Evolutionary conservation across 176 grass and related monocot genomes (phyloP), one percentile per base, ranked within the genome.

Genomic region (Carex scoparia): DNA sequence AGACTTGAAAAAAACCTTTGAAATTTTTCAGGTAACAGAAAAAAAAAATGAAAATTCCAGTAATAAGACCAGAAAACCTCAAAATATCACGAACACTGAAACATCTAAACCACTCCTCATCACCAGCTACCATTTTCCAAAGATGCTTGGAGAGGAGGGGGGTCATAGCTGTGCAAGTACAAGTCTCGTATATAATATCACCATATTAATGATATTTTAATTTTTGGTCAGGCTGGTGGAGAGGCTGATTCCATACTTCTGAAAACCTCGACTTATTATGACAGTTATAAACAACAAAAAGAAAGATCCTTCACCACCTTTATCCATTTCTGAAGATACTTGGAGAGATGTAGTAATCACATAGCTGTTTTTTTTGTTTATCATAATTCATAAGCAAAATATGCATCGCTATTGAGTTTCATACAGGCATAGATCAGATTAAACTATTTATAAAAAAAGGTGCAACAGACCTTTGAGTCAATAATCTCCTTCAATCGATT

Each of bases 401-500:
- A 78, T 56, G 49, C 49, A 56, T 4, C 12, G 1, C 27, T 56
- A 4, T 15, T 16, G 5, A 56, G 46, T 56, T 77, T 54, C 18
- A 2, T 32, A 55, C 74, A 33, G 30, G 28, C 6, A 79, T 79
- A 10, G 2, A 30, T 54, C 19, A 4, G 53, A 58, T 16, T 18
- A 79, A 18, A 79, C 58, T 19, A 10, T 69, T 72, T 35, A 10
- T 37, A 9, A 58, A 35, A 10, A 1, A 72, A 72, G 74, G 13
- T 35, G 44, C 23, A 16, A 49, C 55, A 27, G 79, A 98, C 95
- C 95, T 98, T 95, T 35, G 96, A 90, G 67, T 98, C 96, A 86
- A 98, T 92, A 11, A 98, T 98, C 67, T 98, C 96, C 69, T 98
- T 98, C 62, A 98, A 81, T 5, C 89, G 86, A 68, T 98, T 98